A percentile compares a stretch with the other conserved stretches of the same genome.
Evolutionary conservation across 345 rosid species (phyloP).

Genomic region (Chamaenerion angustifolium): DNA sequence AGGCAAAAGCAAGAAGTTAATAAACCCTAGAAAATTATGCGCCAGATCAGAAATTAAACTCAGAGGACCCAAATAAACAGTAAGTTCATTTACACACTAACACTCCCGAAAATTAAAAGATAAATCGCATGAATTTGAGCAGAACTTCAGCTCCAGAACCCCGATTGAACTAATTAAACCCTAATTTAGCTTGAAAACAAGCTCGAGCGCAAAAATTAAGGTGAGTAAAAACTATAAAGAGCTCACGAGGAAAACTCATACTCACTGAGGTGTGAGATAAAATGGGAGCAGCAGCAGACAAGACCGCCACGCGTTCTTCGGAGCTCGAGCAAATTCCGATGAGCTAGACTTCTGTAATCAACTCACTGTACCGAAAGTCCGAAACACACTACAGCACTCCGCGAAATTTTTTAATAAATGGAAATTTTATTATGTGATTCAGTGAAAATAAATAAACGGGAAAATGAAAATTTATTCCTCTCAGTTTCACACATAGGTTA

Average conservation of each 20-base stretch:
- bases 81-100: not conserved
- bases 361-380: conserved; percentile 6
- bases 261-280: conserved; percentile 47
- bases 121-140: not conserved
- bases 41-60: conserved; percentile 3
- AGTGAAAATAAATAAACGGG: conserved; percentile 7
- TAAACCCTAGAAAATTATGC: conserved; percentile 6
- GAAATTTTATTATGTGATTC: conserved; percentile 6
- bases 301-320: conserved; percentile 49
- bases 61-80: conserved; percentile 1
- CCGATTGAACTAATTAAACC: not conserved
- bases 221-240: conserved; percentile 8
- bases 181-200: conserved; percentile 7
- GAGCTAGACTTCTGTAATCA: conserved; percentile 15
- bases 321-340: conserved; percentile 47
- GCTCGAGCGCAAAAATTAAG: conserved; percentile 10
- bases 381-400: not conserved
- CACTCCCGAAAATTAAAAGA: conserved; percentile 1
- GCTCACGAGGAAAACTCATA: conserved; percentile 9
- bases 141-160: not conserved
- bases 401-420: too few relatives aligned
- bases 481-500: too few relatives aligned
- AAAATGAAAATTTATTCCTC: too few relatives aligned
- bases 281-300: conserved; percentile 30
- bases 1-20: conserved; percentile 5